phyloP scores from a whole-genome alignment of 2,329 filamentous ascomycete genomes.

The Rhytidhysteron rufulum region DNA sequence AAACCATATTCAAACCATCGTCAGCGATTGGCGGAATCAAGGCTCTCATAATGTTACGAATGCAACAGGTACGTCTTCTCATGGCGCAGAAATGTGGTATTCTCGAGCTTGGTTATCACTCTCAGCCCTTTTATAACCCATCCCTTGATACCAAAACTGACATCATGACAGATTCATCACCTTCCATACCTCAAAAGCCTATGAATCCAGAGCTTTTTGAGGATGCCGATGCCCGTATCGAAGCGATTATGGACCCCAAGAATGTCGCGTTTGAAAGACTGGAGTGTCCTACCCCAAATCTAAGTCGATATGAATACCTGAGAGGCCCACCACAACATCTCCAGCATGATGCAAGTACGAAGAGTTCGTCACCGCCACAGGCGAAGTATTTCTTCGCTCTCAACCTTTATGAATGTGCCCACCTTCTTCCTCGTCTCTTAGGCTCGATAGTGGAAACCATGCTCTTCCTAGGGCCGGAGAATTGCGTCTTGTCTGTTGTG shows the following conservation, averaged over 20 bases:
- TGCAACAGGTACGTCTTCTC: background rate
- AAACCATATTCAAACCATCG: background rate
- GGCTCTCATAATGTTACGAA: background rate
- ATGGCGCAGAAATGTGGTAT: too few relatives aligned
- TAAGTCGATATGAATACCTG: slow-evolving; percentile 16
- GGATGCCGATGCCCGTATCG: slow-evolving; percentile 12
- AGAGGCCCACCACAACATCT: slow-evolving; percentile 3
- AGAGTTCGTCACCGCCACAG: slow-evolving; percentile 6
- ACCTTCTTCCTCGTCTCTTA: slow-evolving; percentile 46
- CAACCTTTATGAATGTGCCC: slow-evolving; percentile 42
- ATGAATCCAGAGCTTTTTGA: slow-evolving; percentile 11
- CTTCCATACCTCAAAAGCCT: background rate
- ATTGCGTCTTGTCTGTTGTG: slow-evolving; percentile 50
- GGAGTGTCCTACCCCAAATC: slow-evolving; percentile 14
- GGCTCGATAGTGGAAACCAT: slow-evolving; percentile 48
- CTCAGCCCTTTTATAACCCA: background rate
- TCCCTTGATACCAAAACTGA: background rate
- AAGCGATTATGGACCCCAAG: slow-evolving; percentile 15
- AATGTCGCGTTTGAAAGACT: slow-evolving; percentile 13
- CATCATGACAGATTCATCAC: background rate
- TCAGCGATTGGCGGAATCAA: background rate
- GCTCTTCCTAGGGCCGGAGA: slow-evolving; percentile 44
- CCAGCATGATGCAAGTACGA: too few relatives aligned
- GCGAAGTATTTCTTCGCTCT: slow-evolving; percentile 48
- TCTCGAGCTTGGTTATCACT: too few relatives aligned